A percentile compares a stretch with the other conserved stretches of the same genome.
Evolutionary conservation across 202 grass and related monocot genomes (phyloP).

Genomic region (Saccharum hybrid): DNA sequence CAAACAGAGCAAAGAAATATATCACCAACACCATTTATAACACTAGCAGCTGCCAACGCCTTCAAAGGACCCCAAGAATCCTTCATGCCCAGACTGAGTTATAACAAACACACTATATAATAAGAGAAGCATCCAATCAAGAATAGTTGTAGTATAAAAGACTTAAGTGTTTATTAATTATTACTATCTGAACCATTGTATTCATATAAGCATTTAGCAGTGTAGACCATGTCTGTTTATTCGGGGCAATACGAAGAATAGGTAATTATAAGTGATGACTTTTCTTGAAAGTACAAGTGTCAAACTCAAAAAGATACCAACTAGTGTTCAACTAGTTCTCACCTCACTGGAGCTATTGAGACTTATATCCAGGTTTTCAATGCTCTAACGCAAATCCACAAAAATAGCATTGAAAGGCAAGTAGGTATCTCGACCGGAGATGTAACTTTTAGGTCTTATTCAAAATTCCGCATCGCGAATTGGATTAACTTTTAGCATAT

Average conservation of each 20-base stretch:
- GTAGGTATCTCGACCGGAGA: slow-evolving; percentile 19
- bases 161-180: slow-evolving; percentile 9
- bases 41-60: slow-evolving; percentile 78
- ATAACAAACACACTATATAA: slow-evolving; percentile 42
- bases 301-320: slow-evolving; percentile 31
- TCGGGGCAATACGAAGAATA: slow-evolving; percentile 15
- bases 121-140: slow-evolving; percentile 40
- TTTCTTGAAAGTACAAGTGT: slow-evolving; percentile 16
- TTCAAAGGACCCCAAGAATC: slow-evolving; percentile 98
- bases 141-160: slow-evolving; percentile 21
- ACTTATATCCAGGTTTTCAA: slow-evolving; percentile 10
- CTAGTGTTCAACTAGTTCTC: not conserved
- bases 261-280: not conserved
- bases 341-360: not conserved
- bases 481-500: slow-evolving; percentile 10
- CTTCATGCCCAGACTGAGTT: slow-evolving; percentile 94
- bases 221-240: not conserved
- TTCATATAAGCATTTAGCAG: not conserved
- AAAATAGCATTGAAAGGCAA: not conserved
- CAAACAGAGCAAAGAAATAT: slow-evolving; percentile 84
- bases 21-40: slow-evolving; percentile 80
- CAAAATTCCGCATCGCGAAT: slow-evolving; percentile 1
- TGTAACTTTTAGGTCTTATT: not conserved
- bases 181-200: slow-evolving; percentile 16
- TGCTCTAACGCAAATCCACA: not conserved